Conservation (phyloP, 2,329 filamentous ascomycete species). For the Epichloe glyceriae region DNA sequence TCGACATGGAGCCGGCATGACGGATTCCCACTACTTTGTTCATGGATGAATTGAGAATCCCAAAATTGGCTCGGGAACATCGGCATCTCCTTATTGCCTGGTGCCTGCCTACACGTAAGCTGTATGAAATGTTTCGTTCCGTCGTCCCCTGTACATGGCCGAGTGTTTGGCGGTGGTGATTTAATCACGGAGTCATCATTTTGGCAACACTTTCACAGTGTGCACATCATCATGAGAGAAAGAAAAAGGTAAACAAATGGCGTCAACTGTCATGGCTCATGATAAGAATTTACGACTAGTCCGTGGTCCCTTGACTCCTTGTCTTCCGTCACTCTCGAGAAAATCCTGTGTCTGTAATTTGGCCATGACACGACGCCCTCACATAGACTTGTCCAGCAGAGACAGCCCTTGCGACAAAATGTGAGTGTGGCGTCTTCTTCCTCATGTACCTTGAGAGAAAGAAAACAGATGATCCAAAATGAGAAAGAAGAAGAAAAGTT, state of each 20-base stretch:
- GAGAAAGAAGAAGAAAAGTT: neutral
- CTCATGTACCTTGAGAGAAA: neutral
- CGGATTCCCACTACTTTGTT: too few relatives aligned
- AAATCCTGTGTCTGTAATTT: slow-evolving; percentile 1
- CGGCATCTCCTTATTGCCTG: neutral
- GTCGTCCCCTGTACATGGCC: too few relatives aligned
- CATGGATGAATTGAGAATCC: too few relatives aligned
- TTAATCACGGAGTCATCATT: neutral
- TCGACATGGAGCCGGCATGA: neutral
- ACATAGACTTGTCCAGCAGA: neutral
- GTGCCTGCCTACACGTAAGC: too few relatives aligned
- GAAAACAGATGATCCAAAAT: neutral
- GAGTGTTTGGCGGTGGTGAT: too few relatives aligned
- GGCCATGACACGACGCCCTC: neutral
- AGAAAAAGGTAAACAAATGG: neutral
- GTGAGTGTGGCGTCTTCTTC: neutral
- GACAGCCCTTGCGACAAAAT: neutral
- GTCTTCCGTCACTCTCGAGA: neutral
- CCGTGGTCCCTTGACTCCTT: neutral
- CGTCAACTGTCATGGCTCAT: slow-evolving; percentile 5
- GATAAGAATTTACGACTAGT: neutral
- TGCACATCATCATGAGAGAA: neutral
- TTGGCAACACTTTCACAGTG: neutral
- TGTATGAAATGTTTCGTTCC: too few relatives aligned
- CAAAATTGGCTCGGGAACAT: neutral